phyloP scores from a whole-genome alignment of 1,284 basidiomycete genomes.

The Chiua sp. region DNA sequence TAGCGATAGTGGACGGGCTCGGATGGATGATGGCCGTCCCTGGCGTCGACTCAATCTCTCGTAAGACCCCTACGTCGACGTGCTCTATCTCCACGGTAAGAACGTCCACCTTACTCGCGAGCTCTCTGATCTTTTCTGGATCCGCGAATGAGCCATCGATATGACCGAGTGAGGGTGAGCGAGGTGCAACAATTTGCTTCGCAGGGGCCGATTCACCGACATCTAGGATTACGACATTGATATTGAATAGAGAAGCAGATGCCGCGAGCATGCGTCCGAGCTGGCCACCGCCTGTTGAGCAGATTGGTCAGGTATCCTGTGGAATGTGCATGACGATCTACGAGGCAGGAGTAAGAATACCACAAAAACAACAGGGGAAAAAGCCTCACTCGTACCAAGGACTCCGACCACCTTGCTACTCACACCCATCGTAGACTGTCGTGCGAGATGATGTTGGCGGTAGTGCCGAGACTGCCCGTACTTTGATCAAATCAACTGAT shows the following conservation, averaged over 20 bases:
- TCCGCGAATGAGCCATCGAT: conserved; percentile 92
- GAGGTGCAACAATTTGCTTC: conserved; percentile 83
- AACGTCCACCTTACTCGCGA: conserved; percentile 86
- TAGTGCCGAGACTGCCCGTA: neutral
- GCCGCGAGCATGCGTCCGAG: conserved; percentile 97
- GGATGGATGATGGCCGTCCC: conserved; percentile 79
- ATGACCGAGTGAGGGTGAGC: conserved; percentile 59
- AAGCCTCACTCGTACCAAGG: conserved; percentile 34
- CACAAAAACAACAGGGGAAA: neutral
- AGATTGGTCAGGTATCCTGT: conserved; percentile 14
- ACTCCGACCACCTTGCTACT: conserved; percentile 31
- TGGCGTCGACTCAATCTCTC: conserved; percentile 58
- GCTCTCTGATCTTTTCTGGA: conserved; percentile 78
- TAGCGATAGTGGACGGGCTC: conserved; percentile 80
- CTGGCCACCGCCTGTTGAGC: conserved; percentile 88
- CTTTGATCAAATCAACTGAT: neutral
- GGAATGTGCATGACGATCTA: conserved; percentile 18
- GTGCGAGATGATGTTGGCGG: neutral
- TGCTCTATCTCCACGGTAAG: conserved; percentile 99
- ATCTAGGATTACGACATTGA: conserved; percentile 91
- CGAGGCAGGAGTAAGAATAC: conserved; percentile 8
- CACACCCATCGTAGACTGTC: conserved; percentile 30
- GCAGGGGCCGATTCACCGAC: conserved; percentile 83
- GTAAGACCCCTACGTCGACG: conserved; percentile 83
- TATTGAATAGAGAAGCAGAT: conserved; percentile 88